Evolutionary conservation across 2,329 filamentous ascomycete species (phyloP).

Genomic region (Neodidymelliopsis sp.): DNA sequence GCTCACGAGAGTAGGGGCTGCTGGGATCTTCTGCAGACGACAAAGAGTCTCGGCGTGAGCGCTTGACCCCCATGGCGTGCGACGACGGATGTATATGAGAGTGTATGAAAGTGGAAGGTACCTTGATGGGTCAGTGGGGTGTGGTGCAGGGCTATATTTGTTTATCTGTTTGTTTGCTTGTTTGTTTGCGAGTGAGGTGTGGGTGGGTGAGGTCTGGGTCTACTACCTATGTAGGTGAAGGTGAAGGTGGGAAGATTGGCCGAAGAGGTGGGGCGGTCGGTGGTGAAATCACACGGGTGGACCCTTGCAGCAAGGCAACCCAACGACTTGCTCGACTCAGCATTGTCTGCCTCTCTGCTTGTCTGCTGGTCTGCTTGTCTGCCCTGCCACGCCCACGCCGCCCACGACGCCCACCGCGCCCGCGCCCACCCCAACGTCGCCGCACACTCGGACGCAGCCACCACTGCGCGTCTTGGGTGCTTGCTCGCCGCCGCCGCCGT

Average conservation of each 20-base stretch:
- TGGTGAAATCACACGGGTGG: conserved; percentile 11
- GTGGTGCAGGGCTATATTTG: conserved; percentile 17
- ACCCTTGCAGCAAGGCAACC: conserved; percentile 1
- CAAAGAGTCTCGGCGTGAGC: conserved; percentile 61
- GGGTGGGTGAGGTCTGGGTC: not conserved
- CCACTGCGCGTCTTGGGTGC: conserved; percentile 37
- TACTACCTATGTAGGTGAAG: too few species aligned
- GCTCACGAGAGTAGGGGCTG: conserved; percentile 38
- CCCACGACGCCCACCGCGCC: conserved; percentile 1
- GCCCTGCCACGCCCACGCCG: conserved; percentile 9
- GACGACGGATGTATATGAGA: conserved; percentile 21
- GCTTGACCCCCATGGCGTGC: conserved; percentile 63
- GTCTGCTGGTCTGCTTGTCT: too few species aligned
- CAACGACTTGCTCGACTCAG: conserved; percentile 15
- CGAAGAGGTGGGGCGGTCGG: conserved; percentile 6
- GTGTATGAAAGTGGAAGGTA: conserved; percentile 13
- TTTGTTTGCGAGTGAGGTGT: too few species aligned
- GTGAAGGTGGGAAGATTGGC: conserved; percentile 3
- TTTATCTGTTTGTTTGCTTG: too few species aligned
- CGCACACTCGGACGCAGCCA: conserved; percentile 22
- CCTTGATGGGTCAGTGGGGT: conserved; percentile 8
- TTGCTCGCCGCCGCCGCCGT: conserved; percentile 30
- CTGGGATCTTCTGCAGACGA: conserved; percentile 51
- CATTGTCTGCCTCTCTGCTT: too few species aligned
- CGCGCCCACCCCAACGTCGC: conserved; percentile 3